Evolutionary conservation across 2,329 filamentous ascomycete genomes (phyloP), one percentile per base, ranked within the genome.

Genomic region (Zelopaecilomyces penicillatus): DNA sequence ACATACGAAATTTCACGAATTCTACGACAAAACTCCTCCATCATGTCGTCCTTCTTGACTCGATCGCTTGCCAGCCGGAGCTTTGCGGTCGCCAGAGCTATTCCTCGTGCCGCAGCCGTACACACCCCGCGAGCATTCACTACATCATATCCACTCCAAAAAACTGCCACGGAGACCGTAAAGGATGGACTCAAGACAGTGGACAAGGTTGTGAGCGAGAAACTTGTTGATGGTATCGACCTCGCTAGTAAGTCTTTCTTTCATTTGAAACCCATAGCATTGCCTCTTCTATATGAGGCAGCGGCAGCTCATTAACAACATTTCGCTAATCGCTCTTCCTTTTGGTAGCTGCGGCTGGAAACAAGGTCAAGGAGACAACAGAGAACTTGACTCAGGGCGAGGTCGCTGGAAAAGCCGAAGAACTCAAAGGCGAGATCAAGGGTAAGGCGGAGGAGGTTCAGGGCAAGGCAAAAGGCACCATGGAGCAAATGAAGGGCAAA

Each of bases 141-240:
- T 48, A 74, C 73, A 9, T 68, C 65, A 41, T 50, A 68, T 7
- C 59, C 61, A 2, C 52, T 62, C 6, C 67, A 66, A 39, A 80
- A 78, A 65, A 65, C 69, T 7, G 65, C 71, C 3, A 65, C 73
- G 42, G 75, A 82, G 45, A 53, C 69, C 0, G 73, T 75, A 54
- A 83, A 82, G 63, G 78, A 83, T 49, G 70, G 71, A 4, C 61
- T 77, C 46, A 80, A 82, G 63, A 65, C 64, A 5, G 76, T 81
- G 5, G 77, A 83, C 64, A 70, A 76, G 30, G 70, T 66, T 41
- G 76, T 83, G 36, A 73, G 74, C 47, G 74, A 80, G 58, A 82
- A 79, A 58, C 57, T 83, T 12, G 74, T 82, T 29, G 75, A 78
- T 34, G 78, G 76, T 11, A 79, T 84, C 57, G 69, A 83, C 52